Evolutionary conservation across 1,284 basidiomycete species (phyloP).

Genomic region (Ganoderma resinaceum): DNA sequence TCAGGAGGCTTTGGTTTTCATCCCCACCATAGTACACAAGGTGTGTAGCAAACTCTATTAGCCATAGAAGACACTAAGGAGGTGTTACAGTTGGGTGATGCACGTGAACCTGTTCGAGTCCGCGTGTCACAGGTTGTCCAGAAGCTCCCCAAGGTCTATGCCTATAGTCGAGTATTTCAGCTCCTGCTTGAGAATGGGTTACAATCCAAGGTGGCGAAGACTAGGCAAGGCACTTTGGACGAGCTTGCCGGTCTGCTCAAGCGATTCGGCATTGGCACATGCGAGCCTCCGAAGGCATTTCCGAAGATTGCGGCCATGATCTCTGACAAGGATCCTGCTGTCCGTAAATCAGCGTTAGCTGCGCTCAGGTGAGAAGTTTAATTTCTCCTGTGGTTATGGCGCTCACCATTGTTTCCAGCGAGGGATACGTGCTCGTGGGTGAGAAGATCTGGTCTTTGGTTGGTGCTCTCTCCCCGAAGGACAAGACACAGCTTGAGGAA

Average conservation of each 20-base stretch:
- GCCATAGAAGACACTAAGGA: conserved; percentile 91
- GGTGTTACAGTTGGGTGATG: conserved; percentile 91
- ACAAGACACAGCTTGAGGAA: conserved; percentile 92
- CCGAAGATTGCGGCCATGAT: conserved; percentile 83
- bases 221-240: conserved; percentile 85
- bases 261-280: conserved; percentile 84
- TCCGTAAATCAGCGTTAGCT: conserved; percentile 84
- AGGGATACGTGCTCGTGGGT: conserved; percentile 84
- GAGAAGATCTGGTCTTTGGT: conserved; percentile 88
- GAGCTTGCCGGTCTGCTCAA: conserved; percentile 83
- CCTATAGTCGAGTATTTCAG: conserved; percentile 91
- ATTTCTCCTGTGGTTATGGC: background rate
- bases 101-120: conserved; percentile 75
- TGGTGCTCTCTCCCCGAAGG: conserved; percentile 81
- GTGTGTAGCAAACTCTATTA: conserved; percentile 76
- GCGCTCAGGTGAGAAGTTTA: conserved; percentile 64
- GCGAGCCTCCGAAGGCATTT: conserved; percentile 82
- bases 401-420: conserved; percentile 50
- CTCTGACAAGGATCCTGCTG: conserved; percentile 87
- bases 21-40: conserved; percentile 93
- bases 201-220: conserved; percentile 90
- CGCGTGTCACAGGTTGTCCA: conserved; percentile 80
- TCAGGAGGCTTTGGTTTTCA: conserved; percentile 86
- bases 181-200: conserved; percentile 87
- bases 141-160: conserved; percentile 80